Evolutionary conservation across 148 eudicot species (phyloP), one percentile per base, ranked within the genome.

Genomic region (Mesembryanthemum crystallinum): DNA sequence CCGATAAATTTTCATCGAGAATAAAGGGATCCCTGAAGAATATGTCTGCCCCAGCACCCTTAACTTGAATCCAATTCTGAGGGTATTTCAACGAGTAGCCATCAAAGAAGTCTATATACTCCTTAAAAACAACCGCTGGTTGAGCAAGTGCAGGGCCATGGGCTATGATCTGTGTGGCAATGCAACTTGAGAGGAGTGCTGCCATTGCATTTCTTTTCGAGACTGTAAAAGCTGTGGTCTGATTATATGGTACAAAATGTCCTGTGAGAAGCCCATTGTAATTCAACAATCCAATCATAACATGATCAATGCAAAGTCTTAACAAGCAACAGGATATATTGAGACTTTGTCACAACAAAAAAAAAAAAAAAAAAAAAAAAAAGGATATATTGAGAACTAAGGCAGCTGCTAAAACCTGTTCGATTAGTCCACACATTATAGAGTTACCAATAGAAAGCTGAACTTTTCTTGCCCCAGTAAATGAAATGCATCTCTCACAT

Each of bases 1-100:
- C 89, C 0, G 90, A 89, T 7, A 94, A 72, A 82, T 94, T 94
- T 68, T 92, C 97, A 72, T 94, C 97, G 20, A 94, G 96, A 66
- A 94, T 83, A 68, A 76, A 92, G 74, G 99, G 99, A 64, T 95
- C 99, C 81, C 99, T 86, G 83, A 95, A 95, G 82, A 95, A 95
- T 73, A 95, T 85, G 79, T 95, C 99, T 5, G 96, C 99, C 39
- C 93, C 92, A 37, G 99, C 99, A 55, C 99, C 99, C 74, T 89
- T 88, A 14, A 95, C 99, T 88, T 90, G 90, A 68, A 95, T 95
- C 99, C 98, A 95, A 71, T 91, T 95, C 61, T 75, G 73, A 24
- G 99, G 99, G 81, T 90, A 92, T 73, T 72, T 86, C 61, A 92
- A 79, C 1, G 96, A 86, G 83, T 95, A 95, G 43, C 99, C 98